These are phyloP conservation scores for Ilex asprella DNA, from an alignment of 257 asterid species.

Conservation along the genomic window DNA sequence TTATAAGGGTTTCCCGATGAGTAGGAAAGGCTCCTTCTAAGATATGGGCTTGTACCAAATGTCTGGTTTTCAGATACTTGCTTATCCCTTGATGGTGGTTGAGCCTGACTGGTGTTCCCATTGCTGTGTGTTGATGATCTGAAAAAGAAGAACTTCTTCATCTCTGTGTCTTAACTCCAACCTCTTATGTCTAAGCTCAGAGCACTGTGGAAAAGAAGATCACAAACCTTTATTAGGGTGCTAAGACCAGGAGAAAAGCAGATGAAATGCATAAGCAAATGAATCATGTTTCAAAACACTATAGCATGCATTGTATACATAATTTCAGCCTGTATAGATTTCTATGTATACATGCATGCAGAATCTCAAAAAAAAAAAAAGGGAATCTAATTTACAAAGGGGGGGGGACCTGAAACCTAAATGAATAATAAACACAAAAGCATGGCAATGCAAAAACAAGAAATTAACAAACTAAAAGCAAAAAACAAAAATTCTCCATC, in stretches of 20 bases:
- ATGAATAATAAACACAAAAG: no score
- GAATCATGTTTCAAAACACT: neutral
- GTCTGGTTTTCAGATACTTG: constrained; percentile 43
- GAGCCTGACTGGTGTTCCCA: constrained; percentile 30
- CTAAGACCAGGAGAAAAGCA: no score
- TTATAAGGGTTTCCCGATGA: constrained; percentile 68
- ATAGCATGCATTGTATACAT: neutral
- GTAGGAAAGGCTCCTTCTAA: constrained; percentile 81
- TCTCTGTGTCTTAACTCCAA: constrained; percentile 35
- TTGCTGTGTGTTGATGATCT: constrained; percentile 48
- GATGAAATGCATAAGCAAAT: neutral
- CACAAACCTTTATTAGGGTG: neutral
- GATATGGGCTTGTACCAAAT: constrained; percentile 40
- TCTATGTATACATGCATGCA: no score
- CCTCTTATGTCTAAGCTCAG: constrained; percentile 13
- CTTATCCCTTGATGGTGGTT: constrained; percentile 62
- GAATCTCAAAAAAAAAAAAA: no score
- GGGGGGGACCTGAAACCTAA: no score
- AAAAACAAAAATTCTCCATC: no score
- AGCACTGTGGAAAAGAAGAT: neutral
- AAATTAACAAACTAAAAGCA: no score
- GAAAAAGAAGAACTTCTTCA: constrained; percentile 86
- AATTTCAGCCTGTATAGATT: no score
- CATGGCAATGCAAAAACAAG: no score
- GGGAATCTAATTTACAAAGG: no score